Conservation (phyloP, 768 basidiomycete species). For the Leucocoprinus leucothites region DNA sequence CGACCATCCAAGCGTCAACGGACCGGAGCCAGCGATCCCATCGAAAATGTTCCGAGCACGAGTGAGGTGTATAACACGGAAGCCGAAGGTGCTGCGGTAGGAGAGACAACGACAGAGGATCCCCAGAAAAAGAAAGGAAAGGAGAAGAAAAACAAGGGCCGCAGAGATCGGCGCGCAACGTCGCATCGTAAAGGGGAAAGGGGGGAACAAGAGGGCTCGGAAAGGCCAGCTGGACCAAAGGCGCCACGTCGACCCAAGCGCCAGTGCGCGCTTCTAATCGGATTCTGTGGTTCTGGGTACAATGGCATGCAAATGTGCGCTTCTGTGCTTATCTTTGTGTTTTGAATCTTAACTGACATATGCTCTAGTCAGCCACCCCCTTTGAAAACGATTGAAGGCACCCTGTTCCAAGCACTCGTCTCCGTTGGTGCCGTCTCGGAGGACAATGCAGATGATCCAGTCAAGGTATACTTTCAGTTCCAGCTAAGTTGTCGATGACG, state of each 20-base stretch:
- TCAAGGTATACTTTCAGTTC: conserved; percentile 52
- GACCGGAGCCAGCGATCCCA: neutral
- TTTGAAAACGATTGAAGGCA: conserved; percentile 83
- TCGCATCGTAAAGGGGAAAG: conserved; percentile 30
- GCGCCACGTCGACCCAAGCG: conserved; percentile 73
- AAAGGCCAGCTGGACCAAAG: conserved; percentile 34
- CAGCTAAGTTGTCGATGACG: neutral
- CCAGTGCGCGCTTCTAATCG: conserved; percentile 79
- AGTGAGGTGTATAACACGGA: neutral
- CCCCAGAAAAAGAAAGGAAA: conserved; percentile 33
- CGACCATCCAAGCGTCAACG: conserved; percentile 5
- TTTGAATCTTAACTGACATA: neutral
- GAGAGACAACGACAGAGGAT: conserved; percentile 4
- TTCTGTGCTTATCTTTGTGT: neutral
- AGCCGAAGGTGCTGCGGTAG: neutral
- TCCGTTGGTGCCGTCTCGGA: conserved; percentile 90
- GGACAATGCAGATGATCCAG: conserved; percentile 89
- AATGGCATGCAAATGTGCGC: conserved; percentile 96
- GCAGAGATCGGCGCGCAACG: conserved; percentile 42
- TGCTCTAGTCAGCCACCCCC: conserved; percentile 58
- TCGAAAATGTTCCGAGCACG: neutral
- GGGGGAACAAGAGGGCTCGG: conserved; percentile 14
- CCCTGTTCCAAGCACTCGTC: conserved; percentile 83
- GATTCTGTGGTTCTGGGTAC: conserved; percentile 90
- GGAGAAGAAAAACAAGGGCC: conserved; percentile 30